These are phyloP conservation scores for Arthrobotrys sphaeroides DNA, from an alignment of 2,329 filamentous ascomycete species.

Conservation along the genomic window DNA sequence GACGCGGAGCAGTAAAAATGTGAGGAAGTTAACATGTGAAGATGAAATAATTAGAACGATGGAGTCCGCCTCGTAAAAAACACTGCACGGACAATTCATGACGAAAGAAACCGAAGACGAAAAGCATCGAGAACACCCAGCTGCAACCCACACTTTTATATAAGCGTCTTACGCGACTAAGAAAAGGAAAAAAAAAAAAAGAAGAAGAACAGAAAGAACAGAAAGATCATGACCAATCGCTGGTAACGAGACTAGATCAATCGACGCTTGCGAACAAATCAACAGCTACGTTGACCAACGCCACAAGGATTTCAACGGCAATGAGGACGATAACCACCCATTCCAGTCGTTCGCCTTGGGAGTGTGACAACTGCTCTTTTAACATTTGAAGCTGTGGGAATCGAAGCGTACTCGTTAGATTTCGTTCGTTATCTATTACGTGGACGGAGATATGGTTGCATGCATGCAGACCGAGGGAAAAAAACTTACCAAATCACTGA, in stretches of 20 bases:
- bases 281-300: constrained; percentile 94
- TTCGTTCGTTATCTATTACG: too few relatives aligned
- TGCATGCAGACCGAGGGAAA: too few relatives aligned
- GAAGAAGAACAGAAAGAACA: not conserved
- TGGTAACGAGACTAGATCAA: constrained; percentile 3
- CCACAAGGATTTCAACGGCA: constrained; percentile 92
- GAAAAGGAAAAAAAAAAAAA: not conserved
- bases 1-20: not conserved
- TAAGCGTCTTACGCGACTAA: not conserved
- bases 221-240: not conserved
- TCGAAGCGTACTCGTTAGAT: not conserved
- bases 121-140: too few relatives aligned
- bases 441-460: not conserved
- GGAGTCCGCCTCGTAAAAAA: too few relatives aligned
- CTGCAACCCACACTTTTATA: constrained; percentile 16
- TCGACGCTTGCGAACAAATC: constrained; percentile 68
- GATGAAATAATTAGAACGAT: too few relatives aligned
- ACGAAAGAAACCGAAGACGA: too few relatives aligned
- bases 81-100: not conserved
- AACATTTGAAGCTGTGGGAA: constrained; percentile 75
- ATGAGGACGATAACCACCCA: constrained; percentile 97
- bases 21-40: not conserved
- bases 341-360: constrained; percentile 86
- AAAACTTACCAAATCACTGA: constrained; percentile 76
- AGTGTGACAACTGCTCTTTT: constrained; percentile 94